Percentiles rank a stretch among this genome's conserved stretches.
Conservation (phyloP, 805 yeast genomes). For the Pichia thaimueangensis region DNA sequence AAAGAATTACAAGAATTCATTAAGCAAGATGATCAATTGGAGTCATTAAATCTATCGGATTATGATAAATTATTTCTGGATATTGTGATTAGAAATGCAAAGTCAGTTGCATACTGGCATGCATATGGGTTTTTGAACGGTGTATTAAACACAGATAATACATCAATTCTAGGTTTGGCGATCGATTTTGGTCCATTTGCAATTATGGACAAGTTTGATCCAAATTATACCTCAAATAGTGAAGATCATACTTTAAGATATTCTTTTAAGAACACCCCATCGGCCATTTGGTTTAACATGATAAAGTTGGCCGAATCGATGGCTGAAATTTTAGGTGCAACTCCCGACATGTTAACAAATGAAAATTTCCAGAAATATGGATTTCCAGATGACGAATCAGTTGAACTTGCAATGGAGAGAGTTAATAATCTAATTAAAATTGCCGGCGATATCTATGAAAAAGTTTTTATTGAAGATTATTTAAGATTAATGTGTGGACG, state of each 20-base stretch:
- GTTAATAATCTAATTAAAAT: constrained; percentile 60
- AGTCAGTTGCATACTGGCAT: constrained; percentile 78
- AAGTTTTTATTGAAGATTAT: constrained; percentile 53
- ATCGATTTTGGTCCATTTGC: constrained; percentile 96
- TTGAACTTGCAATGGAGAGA: constrained; percentile 45
- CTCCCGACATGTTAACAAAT: constrained; percentile 43
- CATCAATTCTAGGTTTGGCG: constrained; percentile 80
- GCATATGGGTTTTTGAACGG: constrained; percentile 91
- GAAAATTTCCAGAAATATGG: constrained; percentile 36
- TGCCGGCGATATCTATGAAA: constrained; percentile 61
- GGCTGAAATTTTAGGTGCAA: constrained; percentile 76
- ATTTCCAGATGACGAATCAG: constrained; percentile 39
- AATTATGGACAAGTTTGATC: constrained; percentile 79
- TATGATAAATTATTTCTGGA: constrained; percentile 72
- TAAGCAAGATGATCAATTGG: constrained; percentile 24
- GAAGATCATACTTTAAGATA: constrained; percentile 73
- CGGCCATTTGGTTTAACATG: constrained; percentile 89
- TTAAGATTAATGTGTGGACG: constrained; percentile 52
- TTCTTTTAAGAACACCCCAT: constrained; percentile 77
- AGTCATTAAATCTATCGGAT: constrained; percentile 35
- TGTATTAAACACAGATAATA: constrained; percentile 89
- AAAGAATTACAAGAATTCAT: constrained; percentile 20
- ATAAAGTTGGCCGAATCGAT: constrained; percentile 77
- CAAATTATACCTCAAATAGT: constrained; percentile 80
- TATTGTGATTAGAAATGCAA: constrained; percentile 67